A percentile compares a stretch with the other conserved stretches of the same genome.
phyloP scores from a whole-genome alignment of 1,139 yeast genomes.

The Lizanozyma gosingica region DNA sequence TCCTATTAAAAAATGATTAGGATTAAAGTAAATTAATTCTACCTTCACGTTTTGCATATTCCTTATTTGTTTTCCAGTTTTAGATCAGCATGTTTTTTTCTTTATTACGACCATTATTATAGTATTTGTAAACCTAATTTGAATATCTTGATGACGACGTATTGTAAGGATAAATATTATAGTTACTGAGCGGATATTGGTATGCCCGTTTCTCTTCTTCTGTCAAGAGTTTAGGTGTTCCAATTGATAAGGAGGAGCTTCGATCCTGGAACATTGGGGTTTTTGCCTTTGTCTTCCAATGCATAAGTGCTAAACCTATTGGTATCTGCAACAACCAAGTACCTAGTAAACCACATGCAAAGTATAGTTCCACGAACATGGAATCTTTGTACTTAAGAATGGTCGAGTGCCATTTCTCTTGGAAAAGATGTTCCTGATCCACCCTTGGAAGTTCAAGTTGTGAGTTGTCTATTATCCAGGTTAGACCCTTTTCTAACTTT shows the following conservation, averaged over 20 bases:
- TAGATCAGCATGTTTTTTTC: background rate
- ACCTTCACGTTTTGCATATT: no score
- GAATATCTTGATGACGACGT: background rate
- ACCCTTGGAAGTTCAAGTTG: slow-evolving; percentile 51
- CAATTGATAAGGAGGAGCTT: slow-evolving; percentile 10
- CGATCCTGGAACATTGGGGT: background rate
- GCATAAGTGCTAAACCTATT: slow-evolving; percentile 22
- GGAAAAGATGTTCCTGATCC: slow-evolving; percentile 14
- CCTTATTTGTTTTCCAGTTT: no score
- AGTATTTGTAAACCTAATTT: background rate
- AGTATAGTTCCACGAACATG: slow-evolving; percentile 34
- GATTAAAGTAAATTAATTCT: no score
- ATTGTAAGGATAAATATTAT: background rate
- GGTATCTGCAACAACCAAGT: slow-evolving; percentile 41
- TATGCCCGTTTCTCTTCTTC: slow-evolving; percentile 18
- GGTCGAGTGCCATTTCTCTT: slow-evolving; percentile 15
- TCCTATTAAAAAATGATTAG: slow-evolving; percentile 33
- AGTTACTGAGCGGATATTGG: slow-evolving; percentile 19
- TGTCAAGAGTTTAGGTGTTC: slow-evolving; percentile 25
- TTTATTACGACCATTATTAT: background rate
- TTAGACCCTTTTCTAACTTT: slow-evolving; percentile 57
- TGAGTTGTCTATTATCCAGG: slow-evolving; percentile 69
- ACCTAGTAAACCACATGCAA: slow-evolving; percentile 34
- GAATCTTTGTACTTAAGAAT: slow-evolving; percentile 22
- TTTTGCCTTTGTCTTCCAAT: slow-evolving; percentile 2